Evolutionary conservation across 805 yeast species (phyloP).

Genomic region (Saccharomycopsis babjevae): DNA sequence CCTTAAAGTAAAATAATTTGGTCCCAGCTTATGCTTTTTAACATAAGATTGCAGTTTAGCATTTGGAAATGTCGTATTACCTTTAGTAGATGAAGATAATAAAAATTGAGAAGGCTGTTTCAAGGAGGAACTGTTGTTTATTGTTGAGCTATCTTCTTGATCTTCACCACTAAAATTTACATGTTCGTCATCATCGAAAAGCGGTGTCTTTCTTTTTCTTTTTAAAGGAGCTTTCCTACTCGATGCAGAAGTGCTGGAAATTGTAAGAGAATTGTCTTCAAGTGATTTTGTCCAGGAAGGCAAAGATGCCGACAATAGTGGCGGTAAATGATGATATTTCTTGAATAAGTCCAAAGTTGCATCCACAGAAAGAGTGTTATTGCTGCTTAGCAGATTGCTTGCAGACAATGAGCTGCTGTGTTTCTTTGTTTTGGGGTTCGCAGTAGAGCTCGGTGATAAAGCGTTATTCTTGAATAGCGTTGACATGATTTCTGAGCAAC

Average conservation of each 20-base stretch:
- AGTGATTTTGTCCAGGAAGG: conserved; percentile 14
- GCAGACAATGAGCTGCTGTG: neutral
- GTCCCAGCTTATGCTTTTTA: neutral
- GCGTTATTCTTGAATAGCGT: neutral
- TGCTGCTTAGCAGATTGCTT: neutral
- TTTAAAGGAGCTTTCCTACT: neutral
- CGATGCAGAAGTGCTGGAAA: neutral
- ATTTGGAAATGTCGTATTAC: neutral
- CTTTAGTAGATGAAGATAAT: neutral
- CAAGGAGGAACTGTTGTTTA: neutral
- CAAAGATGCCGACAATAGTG: conserved; percentile 15
- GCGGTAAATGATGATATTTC: conserved; percentile 15
- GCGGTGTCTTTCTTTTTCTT: neutral
- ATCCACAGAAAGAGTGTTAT: conserved; percentile 1
- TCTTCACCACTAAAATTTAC: neutral
- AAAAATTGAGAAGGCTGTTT: neutral
- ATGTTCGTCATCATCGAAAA: neutral
- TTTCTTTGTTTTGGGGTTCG: neutral
- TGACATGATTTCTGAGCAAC: neutral
- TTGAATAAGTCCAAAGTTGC: conserved; percentile 4
- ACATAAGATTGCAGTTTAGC: neutral
- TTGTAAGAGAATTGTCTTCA: neutral
- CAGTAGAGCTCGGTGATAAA: neutral
- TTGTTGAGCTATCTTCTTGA: neutral
- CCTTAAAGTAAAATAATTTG: neutral